A percentile compares a stretch with the other conserved stretches of the same genome.
Evolutionary conservation across 805 yeast species (phyloP).

Genomic region (Lachancea meyersii): DNA sequence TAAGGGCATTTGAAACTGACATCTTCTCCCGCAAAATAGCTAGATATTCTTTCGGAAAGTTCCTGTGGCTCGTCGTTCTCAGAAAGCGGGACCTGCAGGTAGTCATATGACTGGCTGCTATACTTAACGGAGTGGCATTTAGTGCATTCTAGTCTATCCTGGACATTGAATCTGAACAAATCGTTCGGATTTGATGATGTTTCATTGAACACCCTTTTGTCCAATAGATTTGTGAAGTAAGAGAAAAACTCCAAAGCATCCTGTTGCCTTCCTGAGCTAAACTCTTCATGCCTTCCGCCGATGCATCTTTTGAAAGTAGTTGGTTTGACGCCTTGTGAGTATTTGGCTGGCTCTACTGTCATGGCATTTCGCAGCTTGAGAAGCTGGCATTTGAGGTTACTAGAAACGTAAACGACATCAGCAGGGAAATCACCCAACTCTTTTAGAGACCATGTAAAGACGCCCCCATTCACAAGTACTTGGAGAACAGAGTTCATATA

Average conservation of each 20-base stretch:
- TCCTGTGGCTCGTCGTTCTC: constrained; percentile 38
- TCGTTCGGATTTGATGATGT: constrained; percentile 41
- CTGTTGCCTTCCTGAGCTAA: constrained; percentile 82
- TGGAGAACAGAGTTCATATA: constrained; percentile 81
- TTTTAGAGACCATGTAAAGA: constrained; percentile 34
- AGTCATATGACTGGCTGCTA: constrained; percentile 51
- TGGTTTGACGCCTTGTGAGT: constrained; percentile 75
- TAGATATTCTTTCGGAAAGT: constrained; percentile 39
- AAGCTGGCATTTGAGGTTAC: constrained; percentile 67
- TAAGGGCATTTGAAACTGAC: constrained; percentile 60
- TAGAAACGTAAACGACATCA: constrained; percentile 47
- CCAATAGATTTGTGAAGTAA: constrained; percentile 59
- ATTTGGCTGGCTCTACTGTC: constrained; percentile 39
- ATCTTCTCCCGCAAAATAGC: constrained; percentile 48
- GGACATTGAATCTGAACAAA: constrained; percentile 56
- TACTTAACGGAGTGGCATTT: constrained; percentile 58
- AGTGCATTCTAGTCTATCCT: constrained; percentile 50
- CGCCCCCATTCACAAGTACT: constrained; percentile 44
- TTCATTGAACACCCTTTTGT: constrained; percentile 36
- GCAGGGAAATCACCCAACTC: constrained; percentile 37
- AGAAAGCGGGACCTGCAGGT: constrained; percentile 49
- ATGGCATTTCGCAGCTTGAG: constrained; percentile 77
- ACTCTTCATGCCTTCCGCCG: constrained; percentile 76
- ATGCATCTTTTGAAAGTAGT: constrained; percentile 66
- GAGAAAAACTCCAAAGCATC: constrained; percentile 89